Percentiles rank a stretch among this genome's conserved stretches.
phyloP scores from a whole-genome alignment of 2,329 filamentous ascomycete species.

The Chrysoporthe deuterocubensis region DNA sequence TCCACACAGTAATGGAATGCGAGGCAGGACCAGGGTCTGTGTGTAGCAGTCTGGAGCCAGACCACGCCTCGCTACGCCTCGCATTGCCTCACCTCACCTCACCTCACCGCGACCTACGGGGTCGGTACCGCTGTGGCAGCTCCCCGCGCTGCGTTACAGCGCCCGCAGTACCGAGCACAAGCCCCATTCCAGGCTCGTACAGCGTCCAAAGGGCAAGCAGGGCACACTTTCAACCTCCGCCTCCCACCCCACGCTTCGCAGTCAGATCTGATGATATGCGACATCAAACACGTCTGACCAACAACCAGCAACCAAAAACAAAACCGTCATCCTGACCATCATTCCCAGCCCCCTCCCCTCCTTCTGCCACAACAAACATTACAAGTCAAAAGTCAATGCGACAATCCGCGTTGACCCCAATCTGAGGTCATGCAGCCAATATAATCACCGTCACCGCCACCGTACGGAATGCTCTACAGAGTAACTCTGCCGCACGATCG shows the following conservation, averaged over 20 bases:
- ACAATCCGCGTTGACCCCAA: not conserved
- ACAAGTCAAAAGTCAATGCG: not conserved
- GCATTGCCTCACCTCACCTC: not conserved
- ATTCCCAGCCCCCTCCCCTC: not conserved
- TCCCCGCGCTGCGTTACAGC: not conserved
- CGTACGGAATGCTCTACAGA: not conserved
- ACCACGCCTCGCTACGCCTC: not conserved
- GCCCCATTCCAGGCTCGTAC: not conserved
- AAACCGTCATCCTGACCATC: not conserved
- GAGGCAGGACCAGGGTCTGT: not conserved
- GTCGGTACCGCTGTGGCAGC: not conserved
- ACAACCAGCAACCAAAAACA: not conserved
- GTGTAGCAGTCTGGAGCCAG: not conserved
- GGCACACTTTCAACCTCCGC: not conserved
- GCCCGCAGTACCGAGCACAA: constrained; percentile 14
- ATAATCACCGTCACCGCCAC: not conserved
- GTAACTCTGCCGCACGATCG: not conserved
- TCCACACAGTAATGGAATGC: not conserved
- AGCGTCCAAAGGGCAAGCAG: not conserved
- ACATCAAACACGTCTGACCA: not conserved
- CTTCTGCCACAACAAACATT: not conserved
- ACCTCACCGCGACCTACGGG: not conserved
- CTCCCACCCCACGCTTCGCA: not conserved
- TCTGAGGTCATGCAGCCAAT: constrained; percentile 7
- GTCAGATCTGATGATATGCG: constrained; percentile 5